phyloP scores from a whole-genome alignment of 2,329 filamentous ascomycete genomes.

The Trichoderma sp. region DNA sequence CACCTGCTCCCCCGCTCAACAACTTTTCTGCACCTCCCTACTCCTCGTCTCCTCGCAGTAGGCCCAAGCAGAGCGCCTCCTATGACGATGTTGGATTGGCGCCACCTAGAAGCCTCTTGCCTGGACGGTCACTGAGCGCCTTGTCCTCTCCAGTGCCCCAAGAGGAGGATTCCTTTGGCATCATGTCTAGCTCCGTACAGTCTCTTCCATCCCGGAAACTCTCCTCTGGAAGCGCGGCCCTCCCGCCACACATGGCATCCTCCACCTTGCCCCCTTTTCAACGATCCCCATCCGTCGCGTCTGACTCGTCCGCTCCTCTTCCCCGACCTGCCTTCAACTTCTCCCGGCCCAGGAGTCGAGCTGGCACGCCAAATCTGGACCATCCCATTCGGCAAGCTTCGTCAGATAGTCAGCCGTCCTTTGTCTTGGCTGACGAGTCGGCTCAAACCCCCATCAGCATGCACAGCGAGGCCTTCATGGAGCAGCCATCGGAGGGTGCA shows the following conservation, averaged over 20 bases:
- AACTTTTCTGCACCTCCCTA: conserved; percentile 42
- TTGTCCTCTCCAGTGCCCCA: conserved; percentile 63
- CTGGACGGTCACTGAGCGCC: conserved; percentile 60
- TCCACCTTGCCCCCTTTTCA: conserved; percentile 64
- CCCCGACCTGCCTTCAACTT: conserved; percentile 87
- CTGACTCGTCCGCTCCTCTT: conserved; percentile 70
- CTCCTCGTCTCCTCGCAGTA: conserved; percentile 47
- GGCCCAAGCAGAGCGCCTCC: conserved; percentile 49
- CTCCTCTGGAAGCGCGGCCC: conserved; percentile 66
- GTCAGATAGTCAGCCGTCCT: conserved; percentile 67
- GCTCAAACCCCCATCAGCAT: conserved; percentile 72
- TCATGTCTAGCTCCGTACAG: conserved; percentile 55
- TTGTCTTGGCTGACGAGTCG: conserved; percentile 64
- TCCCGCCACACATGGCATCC: conserved; percentile 52
- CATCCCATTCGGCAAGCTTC: conserved; percentile 63
- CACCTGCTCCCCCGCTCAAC: conserved; percentile 39
- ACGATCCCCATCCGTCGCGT: conserved; percentile 82
- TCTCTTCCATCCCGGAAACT: conserved; percentile 76
- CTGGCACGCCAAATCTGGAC: conserved; percentile 63
- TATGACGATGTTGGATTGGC: conserved; percentile 56
- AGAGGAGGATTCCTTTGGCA: conserved; percentile 67
- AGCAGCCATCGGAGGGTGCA: conserved; percentile 55
- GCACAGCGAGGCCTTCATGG: conserved; percentile 68
- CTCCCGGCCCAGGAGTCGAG: conserved; percentile 82
- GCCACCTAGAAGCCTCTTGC: conserved; percentile 54